phyloP scores from a whole-genome alignment of 2,329 filamentous ascomycete genomes.

The Ascochyta viciae-villosae region DNA sequence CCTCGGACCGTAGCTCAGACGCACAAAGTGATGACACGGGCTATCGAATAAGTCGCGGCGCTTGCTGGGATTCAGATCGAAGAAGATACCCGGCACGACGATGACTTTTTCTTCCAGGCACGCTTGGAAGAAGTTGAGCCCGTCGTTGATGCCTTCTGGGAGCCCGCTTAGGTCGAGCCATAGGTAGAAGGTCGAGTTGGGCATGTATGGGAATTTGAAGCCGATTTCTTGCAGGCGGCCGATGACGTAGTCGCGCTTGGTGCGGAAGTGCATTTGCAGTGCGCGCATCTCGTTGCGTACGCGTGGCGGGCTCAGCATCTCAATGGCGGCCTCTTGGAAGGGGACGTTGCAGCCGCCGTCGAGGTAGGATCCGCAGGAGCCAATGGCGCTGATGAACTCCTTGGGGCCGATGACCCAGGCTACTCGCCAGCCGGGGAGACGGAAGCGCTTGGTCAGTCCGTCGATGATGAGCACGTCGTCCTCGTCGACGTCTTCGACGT shows the following conservation, averaged over 20 bases:
- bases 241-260: slow-evolving; percentile 92
- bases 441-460: slow-evolving; percentile 94
- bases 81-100: slow-evolving; percentile 97
- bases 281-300: slow-evolving; percentile 88
- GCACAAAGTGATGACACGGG: slow-evolving; percentile 74
- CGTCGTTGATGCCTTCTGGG: slow-evolving; percentile 85
- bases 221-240: slow-evolving; percentile 82
- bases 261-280: slow-evolving; percentile 86
- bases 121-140: slow-evolving; percentile 95
- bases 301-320: slow-evolving; percentile 86
- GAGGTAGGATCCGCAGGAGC: slow-evolving; percentile 90
- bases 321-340: slow-evolving; percentile 91
- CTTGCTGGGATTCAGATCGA: slow-evolving; percentile 90
- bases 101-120: slow-evolving; percentile 94
- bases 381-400: slow-evolving; percentile 93
- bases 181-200: slow-evolving; percentile 94
- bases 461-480: slow-evolving; percentile 91
- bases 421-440: slow-evolving; percentile 93
- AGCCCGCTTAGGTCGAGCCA: slow-evolving; percentile 73
- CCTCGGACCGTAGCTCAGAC: slow-evolving; percentile 50
- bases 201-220: slow-evolving; percentile 79
- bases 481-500: slow-evolving; percentile 83
- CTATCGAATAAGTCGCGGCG: slow-evolving; percentile 91
- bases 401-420: slow-evolving; percentile 96
- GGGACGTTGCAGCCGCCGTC: slow-evolving; percentile 94